phyloP scores from a whole-genome alignment of 2,329 filamentous ascomycete genomes.

The Byssoonygena ceratinophila region DNA sequence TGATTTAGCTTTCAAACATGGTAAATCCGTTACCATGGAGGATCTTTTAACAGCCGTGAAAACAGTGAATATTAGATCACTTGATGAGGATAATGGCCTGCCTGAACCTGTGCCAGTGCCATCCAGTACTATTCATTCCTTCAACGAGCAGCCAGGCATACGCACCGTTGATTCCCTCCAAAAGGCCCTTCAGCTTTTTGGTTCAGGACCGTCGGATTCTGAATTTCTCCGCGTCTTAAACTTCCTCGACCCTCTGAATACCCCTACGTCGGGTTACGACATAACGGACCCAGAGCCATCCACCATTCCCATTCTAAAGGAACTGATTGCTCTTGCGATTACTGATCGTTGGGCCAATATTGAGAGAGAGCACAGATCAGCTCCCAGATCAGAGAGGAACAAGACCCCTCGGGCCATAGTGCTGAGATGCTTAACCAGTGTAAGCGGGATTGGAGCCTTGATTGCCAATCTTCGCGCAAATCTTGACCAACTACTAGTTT shows the following conservation, averaged over 20 bases:
- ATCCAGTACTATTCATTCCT: not conserved
- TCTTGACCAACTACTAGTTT: constrained; percentile 29
- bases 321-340: constrained; percentile 61
- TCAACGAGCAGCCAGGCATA: not conserved
- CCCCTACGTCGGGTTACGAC: constrained; percentile 37
- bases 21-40: constrained; percentile 25
- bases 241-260: constrained; percentile 29
- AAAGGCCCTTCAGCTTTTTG: constrained; percentile 31
- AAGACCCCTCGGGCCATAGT: constrained; percentile 39
- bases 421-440: constrained; percentile 56
- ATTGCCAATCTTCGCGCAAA: constrained; percentile 57
- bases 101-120: not conserved
- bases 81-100: not conserved
- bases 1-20: not conserved
- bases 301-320: constrained; percentile 63
- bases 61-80: constrained; percentile 20
- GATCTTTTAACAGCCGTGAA: constrained; percentile 33
- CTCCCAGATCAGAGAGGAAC: constrained; percentile 13
- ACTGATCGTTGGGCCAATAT: constrained; percentile 72
- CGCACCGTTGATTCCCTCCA: constrained; percentile 16
- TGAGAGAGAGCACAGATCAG: constrained; percentile 33
- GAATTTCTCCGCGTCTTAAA: constrained; percentile 26
- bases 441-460: constrained; percentile 68
- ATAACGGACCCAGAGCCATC: constrained; percentile 55
- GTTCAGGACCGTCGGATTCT: constrained; percentile 31